Evolutionary conservation across 768 basidiomycete genomes (phyloP), one percentile per base, ranked within the genome.

Genomic region (Suillus sp.): DNA sequence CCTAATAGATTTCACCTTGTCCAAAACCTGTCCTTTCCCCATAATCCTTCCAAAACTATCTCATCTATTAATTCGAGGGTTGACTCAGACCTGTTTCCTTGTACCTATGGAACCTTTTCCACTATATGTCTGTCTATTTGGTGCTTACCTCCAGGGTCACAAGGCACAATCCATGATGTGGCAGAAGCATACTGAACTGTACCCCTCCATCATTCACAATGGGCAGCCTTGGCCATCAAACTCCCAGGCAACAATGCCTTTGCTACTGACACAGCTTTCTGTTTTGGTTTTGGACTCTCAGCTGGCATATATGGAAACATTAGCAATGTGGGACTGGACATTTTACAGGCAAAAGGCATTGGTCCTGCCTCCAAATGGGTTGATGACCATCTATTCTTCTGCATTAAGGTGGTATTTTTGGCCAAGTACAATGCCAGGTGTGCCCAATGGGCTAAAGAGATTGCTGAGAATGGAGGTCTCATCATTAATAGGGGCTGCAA

Each of bases 101-200:
- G 69, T 57, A 72, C 72, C 1, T 78, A 74, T 71, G 74, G 76
- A 1, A 75, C 74, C 0, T 78, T 78, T 59, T 32, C 64, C 2
- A 58, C 66, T 0, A 60, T n/a, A n/a, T 76, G 1, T 59, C 71
- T 37, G 42, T 40, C 69, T 2, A 48, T 70, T 18, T 61, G 57
- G 27, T n/a, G 45, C 5, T 68, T 74, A 0, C 73, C 74, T 0
- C 69, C 68, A 1, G 70, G 69, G 2, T 69, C 68, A 1, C 68
- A 75, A 67, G 70, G 42, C 0, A 67, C 66, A 0, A 60, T 65
- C 0, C 62, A 73, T 0, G 79, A 84, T 40, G 74, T 83, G 1
- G 65, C 72, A 0, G 78, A 81, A 63, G 82, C 80, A 0, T 82
- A 81, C 58, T 65, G 74, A 0, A 77, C 71, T 0, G 66, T 81